These are phyloP conservation scores for Cavenderia fasciculata DNA, from an alignment of 78 protist species.

Conservation along the genomic window DNA sequence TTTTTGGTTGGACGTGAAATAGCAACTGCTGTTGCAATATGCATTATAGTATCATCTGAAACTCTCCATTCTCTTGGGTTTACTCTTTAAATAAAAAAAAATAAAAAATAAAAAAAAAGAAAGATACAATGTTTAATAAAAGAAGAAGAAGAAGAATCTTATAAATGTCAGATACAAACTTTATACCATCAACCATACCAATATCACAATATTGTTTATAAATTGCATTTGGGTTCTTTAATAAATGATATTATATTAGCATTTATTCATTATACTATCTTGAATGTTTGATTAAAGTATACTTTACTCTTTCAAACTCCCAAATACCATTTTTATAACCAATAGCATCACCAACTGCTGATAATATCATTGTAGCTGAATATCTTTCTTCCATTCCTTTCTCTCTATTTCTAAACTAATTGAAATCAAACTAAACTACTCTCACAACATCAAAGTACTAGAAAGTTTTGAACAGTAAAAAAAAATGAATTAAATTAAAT, in stretches of 20 bases:
- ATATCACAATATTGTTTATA: neutral
- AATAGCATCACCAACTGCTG: constrained; percentile 82
- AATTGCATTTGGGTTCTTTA: neutral
- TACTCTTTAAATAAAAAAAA: constrained; percentile 10
- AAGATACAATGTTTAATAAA: too few species aligned
- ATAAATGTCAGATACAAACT: neutral
- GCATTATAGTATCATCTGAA: constrained; percentile 89
- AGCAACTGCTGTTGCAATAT: constrained; percentile 82
- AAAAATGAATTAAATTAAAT: too few species aligned
- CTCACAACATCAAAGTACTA: too few species aligned
- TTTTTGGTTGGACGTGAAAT: neutral
- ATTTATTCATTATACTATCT: neutral
- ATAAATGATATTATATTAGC: neutral
- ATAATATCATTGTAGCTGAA: constrained; percentile 36
- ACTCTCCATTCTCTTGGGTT: constrained; percentile 68
- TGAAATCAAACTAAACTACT: too few species aligned
- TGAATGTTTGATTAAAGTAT: neutral
- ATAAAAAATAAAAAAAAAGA: too few species aligned
- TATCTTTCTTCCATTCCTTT: constrained; percentile 40
- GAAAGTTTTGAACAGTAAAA: too few species aligned
- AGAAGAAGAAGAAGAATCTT: neutral
- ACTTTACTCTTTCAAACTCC: constrained; percentile 55
- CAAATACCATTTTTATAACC: constrained; percentile 72
- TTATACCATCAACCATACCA: constrained; percentile 12
- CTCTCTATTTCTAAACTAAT: neutral